Base-by-base conservation (phyloP, 2,329 filamentous ascomycete species). In the Talaromyces sp. region DNA sequence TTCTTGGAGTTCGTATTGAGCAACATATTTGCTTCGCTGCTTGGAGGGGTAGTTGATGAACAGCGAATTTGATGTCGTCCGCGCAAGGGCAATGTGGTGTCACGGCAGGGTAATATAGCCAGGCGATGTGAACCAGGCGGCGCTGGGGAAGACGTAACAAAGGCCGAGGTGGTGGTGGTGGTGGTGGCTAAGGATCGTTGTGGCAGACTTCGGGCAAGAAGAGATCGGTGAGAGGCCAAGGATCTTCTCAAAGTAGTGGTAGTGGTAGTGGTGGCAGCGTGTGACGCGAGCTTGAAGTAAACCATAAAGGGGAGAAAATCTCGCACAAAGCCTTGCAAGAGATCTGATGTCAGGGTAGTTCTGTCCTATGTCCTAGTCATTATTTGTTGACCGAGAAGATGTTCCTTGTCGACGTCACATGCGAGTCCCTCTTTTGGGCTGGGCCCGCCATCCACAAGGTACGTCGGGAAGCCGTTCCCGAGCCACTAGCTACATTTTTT, bases 1-100 rank as follows among this genome's bases (percentile, higher is more conserved):
- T 76, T 77, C 61, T 69, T 75, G 58, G 70, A 66, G 61, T 71
- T 71, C 18, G 72, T 68, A 44, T 63, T 66, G 54, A 74, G 68
- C 63, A 69, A 69, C 75, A 76, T 77, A 25, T 65, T 76, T 67
- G 50, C 25, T 60, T 52, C 33, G 31, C 50, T 33, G 28, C 14
- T 54, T 64, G 44, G 55, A 25, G 25, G 44, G 16, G n/a, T 35
- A 54, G n/a, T 54, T 16, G 31, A 54, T 11, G 28, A 52, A 11
- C 28, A n/a, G n/a, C 35, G 35, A n/a, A 28, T 59, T 16, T 81
- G 80, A 14, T 31, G n/a, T n/a, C 6, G 50, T 25, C 37, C 50
- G 50, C 14, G 12, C 35, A 40, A 25, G 31, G 52, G 40, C 28
- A 42, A 56, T 18, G 44, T 60, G 66, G 40, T 50, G 65, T 55